phyloP scores from a whole-genome alignment of 352 stramenopile species.

The Phytophthora hibernalis region DNA sequence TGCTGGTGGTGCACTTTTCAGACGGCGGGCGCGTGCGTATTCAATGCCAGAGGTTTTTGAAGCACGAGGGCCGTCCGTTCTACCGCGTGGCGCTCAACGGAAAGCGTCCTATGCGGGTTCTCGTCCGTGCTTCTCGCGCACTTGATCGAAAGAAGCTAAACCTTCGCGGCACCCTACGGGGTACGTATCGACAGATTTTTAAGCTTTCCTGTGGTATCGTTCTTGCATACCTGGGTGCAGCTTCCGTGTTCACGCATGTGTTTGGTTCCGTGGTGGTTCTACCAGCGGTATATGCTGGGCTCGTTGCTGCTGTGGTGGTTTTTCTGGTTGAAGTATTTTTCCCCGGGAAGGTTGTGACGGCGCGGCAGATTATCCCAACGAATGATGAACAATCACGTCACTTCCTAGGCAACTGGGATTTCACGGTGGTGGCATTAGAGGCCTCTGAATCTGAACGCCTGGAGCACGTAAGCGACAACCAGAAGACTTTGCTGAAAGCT shows the following conservation, averaged over 20 bases:
- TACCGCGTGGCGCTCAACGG: conserved; percentile 63
- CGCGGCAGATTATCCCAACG: conserved; percentile 27
- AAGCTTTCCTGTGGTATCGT: conserved; percentile 70
- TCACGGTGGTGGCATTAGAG: conserved; percentile 66
- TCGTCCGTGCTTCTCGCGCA: conserved; percentile 47
- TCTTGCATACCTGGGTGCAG: conserved; percentile 54
- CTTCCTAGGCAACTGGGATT: conserved; percentile 61
- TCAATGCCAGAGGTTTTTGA: conserved; percentile 53
- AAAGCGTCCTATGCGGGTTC: conserved; percentile 58
- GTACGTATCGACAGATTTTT: conserved; percentile 70
- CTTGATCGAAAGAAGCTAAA: conserved; percentile 33
- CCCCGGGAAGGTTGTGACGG: conserved; percentile 56
- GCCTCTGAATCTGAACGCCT: conserved; percentile 62
- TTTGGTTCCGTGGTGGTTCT: conserved; percentile 61
- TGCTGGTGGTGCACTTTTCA: conserved; percentile 63
- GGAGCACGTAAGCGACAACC: conserved; percentile 18
- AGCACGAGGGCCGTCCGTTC: conserved; percentile 54
- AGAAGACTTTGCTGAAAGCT: conserved; percentile 19
- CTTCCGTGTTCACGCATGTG: conserved; percentile 60
- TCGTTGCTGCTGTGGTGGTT: conserved; percentile 46
- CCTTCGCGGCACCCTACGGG: conserved; percentile 57
- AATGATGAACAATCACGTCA: conserved; percentile 15
- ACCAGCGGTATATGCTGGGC: conserved; percentile 58
- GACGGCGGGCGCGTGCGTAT: conserved; percentile 61
- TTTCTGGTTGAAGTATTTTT: conserved; percentile 70